These are phyloP conservation scores for Euphorbia tirucalli DNA, from an alignment of 345 rosid species.

Conservation along the genomic window DNA sequence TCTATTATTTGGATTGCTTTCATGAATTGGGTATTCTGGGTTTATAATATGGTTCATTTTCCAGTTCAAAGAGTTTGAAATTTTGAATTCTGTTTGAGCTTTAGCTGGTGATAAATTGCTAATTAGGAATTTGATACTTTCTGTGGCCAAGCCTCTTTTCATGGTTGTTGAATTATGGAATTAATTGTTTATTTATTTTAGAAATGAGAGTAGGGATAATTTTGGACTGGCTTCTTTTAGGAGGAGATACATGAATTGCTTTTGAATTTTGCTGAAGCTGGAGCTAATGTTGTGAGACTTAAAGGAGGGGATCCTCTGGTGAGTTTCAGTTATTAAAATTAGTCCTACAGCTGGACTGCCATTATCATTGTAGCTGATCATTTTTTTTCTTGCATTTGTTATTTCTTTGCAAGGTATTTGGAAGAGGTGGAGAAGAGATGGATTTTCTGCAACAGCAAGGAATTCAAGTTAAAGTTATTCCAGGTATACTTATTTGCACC, in stretches of 20 bases:
- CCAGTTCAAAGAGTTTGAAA: background rate
- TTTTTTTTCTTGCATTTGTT: background rate
- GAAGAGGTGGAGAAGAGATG: conserved; percentile 98
- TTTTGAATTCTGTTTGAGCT: background rate
- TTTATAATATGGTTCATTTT: background rate
- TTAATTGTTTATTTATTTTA: too few species aligned
- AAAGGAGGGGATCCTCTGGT: conserved; percentile 99
- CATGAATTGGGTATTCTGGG: background rate
- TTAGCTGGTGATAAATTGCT: background rate
- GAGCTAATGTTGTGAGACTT: conserved; percentile 93
- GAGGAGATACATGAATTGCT: conserved; percentile 95
- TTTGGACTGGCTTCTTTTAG: conserved; percentile 39
- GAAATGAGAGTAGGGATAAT: conserved; percentile 3
- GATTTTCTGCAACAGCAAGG: conserved; percentile 92
- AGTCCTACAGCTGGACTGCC: background rate
- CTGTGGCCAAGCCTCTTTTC: background rate
- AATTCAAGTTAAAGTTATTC: conserved; percentile 84
- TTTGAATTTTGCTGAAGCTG: conserved; percentile 88
- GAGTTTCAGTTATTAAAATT: conserved; percentile 23
- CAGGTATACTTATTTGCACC: conserved; percentile 43
- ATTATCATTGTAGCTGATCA: background rate
- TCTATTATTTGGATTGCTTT: background rate
- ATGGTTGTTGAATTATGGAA: too few species aligned
- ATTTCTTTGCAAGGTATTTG: conserved; percentile 62
- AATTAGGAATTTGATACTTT: background rate